Evolutionary conservation across 805 yeast genomes (phyloP).

Genomic region (Ogataea populi-albae): DNA sequence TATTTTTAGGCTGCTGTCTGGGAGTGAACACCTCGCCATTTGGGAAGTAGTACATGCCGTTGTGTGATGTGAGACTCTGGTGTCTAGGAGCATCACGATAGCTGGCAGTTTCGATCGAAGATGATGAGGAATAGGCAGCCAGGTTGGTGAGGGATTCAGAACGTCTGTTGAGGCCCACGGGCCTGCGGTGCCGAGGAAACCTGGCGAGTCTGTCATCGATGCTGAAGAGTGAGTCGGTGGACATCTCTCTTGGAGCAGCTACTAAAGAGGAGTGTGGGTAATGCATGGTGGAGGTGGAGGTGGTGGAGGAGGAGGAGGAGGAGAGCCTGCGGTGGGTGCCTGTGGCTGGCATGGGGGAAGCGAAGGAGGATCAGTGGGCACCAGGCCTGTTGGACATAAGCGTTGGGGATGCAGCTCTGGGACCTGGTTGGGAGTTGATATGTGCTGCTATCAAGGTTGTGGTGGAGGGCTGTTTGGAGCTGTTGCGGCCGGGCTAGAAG

Average conservation of each 20-base stretch:
- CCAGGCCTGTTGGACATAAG: too few species aligned
- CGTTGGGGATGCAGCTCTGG: too few species aligned
- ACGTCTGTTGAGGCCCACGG: slow-evolving; percentile 12
- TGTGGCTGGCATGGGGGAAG: too few species aligned
- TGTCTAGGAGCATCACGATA: slow-evolving; percentile 2
- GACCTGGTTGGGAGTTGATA: too few species aligned
- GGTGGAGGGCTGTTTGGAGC: too few species aligned
- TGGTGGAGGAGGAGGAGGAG: slow-evolving; percentile 8
- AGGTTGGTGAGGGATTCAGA: slow-evolving; percentile 19
- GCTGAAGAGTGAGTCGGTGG: slow-evolving; percentile 39
- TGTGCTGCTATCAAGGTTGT: too few species aligned
- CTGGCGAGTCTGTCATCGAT: slow-evolving; percentile 40
- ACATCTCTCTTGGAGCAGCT: slow-evolving; percentile 31
- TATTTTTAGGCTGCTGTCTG: slow-evolving; percentile 38
- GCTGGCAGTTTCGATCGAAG: neutral
- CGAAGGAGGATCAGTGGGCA: too few species aligned
- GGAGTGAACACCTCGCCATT: slow-evolving; percentile 56
- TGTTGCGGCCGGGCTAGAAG: too few species aligned
- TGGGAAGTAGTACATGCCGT: slow-evolving; percentile 39
- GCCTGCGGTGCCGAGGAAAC: slow-evolving; percentile 29
- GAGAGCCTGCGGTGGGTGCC: too few species aligned
- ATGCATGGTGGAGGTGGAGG: too few species aligned
- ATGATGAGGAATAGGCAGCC: slow-evolving; percentile 3
- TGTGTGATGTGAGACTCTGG: slow-evolving; percentile 9
- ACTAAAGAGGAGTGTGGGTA: too few species aligned